Conservation (phyloP, 345 rosid genomes). For the Carallia pectinifolia region DNA sequence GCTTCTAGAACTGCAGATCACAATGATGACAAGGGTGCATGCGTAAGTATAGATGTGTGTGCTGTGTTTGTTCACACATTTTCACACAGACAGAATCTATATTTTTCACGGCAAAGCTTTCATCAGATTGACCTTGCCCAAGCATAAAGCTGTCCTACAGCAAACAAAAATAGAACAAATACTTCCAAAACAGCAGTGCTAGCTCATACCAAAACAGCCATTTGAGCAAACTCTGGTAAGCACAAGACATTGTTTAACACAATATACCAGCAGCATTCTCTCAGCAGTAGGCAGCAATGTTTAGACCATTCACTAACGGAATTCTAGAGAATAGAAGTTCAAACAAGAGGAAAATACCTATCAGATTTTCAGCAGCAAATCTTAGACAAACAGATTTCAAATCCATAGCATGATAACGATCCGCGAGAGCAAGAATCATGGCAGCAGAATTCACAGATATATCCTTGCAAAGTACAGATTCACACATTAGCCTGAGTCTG, state of each 20-base stretch:
- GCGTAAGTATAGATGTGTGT: no score
- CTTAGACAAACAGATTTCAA: slow-evolving; percentile 78
- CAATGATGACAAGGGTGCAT: no score
- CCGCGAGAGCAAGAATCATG: slow-evolving; percentile 74
- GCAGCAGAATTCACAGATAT: slow-evolving; percentile 75
- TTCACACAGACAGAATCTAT: no score
- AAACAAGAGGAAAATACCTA: slow-evolving; percentile 47
- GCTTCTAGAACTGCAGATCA: no score
- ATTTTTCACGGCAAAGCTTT: no score
- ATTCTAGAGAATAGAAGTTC: slow-evolving; percentile 1
- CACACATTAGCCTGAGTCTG: slow-evolving; percentile 79
- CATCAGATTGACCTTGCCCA: no score
- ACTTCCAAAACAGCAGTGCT: no score
- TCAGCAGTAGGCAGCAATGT: neutral
- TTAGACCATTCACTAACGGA: slow-evolving; percentile 1
- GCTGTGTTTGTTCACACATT: no score
- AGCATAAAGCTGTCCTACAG: no score
- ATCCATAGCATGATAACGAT: slow-evolving; percentile 67
- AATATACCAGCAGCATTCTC: slow-evolving; percentile 5
- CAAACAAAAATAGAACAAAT: no score
- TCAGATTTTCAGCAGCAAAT: slow-evolving; percentile 89
- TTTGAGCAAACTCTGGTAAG: neutral
- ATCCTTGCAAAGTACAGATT: slow-evolving; percentile 82
- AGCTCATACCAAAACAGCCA: no score
- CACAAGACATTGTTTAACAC: neutral